A percentile compares a stretch with the other conserved stretches of the same genome.
Evolutionary conservation across 306 rosid genomes (phyloP).

Genomic region (cucumber (Cucumis sativus)): Cucumber_9930_V3 NC_026659.2:30759001-30759500

Average conservation of each 20-base stretch:
- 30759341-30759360: conserved; percentile 82
- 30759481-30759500: neutral
- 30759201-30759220: conserved; percentile 89
- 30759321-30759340: conserved; percentile 76
- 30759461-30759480: neutral
- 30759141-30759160: conserved; percentile 92
- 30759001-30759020: neutral
- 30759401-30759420: neutral
- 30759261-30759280: conserved; percentile 86
- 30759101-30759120: conserved; percentile 72
- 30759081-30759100: conserved; percentile 72
- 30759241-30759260: conserved; percentile 82
- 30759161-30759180: conserved; percentile 95
- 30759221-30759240: conserved; percentile 78
- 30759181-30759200: conserved; percentile 68
- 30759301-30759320: conserved; percentile 79
- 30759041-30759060: conserved; percentile 88
- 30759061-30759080: conserved; percentile 94
- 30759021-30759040: conserved; percentile 48
- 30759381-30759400: conserved; percentile 9
- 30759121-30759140: conserved; percentile 79
- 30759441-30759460: neutral
- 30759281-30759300: conserved; percentile 76
- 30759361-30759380: conserved; percentile 70
- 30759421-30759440: neutral